phyloP scores from a whole-genome alignment of 169 alveolate species.

The Plasmodium gallinaceum region DNA sequence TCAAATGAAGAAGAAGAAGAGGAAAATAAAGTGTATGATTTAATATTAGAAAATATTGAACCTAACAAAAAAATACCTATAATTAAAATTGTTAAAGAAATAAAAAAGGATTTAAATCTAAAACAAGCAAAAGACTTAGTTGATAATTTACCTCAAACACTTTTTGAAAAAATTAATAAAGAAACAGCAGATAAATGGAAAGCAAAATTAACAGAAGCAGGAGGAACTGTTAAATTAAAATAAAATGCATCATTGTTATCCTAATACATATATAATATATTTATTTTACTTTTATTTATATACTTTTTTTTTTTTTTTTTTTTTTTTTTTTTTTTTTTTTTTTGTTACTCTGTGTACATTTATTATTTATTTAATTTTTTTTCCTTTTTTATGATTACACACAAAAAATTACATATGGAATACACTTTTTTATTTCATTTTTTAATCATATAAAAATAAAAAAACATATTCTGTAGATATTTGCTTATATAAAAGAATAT shows the following conservation, averaged over 20 bases:
- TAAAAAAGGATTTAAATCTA: constrained; percentile 78
- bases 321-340: too few species aligned
- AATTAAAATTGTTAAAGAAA: constrained; percentile 79
- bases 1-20: constrained; percentile 83
- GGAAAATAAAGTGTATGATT: constrained; percentile 82
- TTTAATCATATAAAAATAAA: too few species aligned
- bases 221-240: constrained; percentile 75
- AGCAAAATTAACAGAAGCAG: constrained; percentile 73
- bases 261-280: not conserved
- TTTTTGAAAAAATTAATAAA: constrained; percentile 75
- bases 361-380: not conserved
- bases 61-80: constrained; percentile 78
- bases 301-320: too few species aligned
- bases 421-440: too few species aligned
- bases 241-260: constrained; percentile 2
- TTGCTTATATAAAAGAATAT: too few species aligned
- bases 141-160: constrained; percentile 83
- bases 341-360: not conserved
- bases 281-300: not conserved
- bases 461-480: too few species aligned
- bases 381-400: not conserved
- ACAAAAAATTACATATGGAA: not conserved
- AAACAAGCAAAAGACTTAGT: constrained; percentile 83
- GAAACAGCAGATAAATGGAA: constrained; percentile 81
- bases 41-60: constrained; percentile 78